Percentiles rank a stretch among this genome's conserved stretches.
Evolutionary conservation across 2,329 filamentous ascomycete species (phyloP).

Genomic region (Phyllosticta paracitricarpa): DNA sequence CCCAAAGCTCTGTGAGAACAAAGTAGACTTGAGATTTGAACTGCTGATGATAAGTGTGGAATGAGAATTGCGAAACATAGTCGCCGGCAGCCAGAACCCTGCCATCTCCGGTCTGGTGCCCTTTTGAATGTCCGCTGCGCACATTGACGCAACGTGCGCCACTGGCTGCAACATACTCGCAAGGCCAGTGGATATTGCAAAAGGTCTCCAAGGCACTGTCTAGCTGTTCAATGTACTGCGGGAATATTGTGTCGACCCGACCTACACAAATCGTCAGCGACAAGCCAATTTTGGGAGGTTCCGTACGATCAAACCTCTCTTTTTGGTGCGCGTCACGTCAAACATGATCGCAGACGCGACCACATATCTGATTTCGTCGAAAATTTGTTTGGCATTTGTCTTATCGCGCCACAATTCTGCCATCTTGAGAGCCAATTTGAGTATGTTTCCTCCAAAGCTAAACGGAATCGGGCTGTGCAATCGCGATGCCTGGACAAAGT

Average conservation of each 20-base stretch:
- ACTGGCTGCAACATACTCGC: conserved; percentile 26
- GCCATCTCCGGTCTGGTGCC: conserved; percentile 36
- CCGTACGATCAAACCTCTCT: conserved; percentile 14
- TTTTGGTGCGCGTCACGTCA: conserved; percentile 32
- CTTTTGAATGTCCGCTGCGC: conserved; percentile 29
- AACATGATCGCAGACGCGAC: conserved; percentile 43
- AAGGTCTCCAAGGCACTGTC: conserved; percentile 36
- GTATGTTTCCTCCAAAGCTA: conserved; percentile 41
- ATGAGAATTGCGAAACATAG: conserved; percentile 30
- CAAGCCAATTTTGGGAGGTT: background rate
- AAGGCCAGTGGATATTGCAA: conserved; percentile 37
- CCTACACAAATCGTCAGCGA: conserved; percentile 14
- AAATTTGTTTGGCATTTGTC: conserved; percentile 26
- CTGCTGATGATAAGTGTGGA: conserved; percentile 18
- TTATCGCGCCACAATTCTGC: conserved; percentile 17
- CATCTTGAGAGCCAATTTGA: conserved; percentile 37
- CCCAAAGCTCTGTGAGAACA: conserved; percentile 13
- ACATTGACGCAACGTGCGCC: conserved; percentile 29
- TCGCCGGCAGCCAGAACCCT: conserved; percentile 33
- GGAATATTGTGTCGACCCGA: conserved; percentile 28
- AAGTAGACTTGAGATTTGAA: conserved; percentile 20
- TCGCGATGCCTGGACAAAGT: conserved; percentile 41
- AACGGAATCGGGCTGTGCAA: conserved; percentile 36
- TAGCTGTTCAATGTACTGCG: conserved; percentile 33
- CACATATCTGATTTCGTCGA: conserved; percentile 37